Percentiles rank a stretch among this genome's conserved stretches.
phyloP scores from a whole-genome alignment of 805 yeast species.

The Myxozyma nipponensis region DNA sequence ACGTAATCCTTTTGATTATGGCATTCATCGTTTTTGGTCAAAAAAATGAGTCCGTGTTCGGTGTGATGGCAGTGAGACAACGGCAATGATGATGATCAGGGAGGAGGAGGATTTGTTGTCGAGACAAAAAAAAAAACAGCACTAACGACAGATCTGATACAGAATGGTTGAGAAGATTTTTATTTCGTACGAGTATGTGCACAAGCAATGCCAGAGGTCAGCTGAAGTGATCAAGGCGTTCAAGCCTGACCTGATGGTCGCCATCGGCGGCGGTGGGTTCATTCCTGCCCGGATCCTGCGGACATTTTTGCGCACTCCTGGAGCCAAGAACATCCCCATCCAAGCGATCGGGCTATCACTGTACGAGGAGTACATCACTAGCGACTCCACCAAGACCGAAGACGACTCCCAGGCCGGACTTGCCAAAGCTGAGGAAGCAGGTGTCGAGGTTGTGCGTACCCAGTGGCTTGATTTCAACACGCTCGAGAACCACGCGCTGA shows the following conservation, averaged over 20 bases:
- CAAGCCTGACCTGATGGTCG: slow-evolving; percentile 86
- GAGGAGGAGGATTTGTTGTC: too few species aligned
- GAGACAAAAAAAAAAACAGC: too few species aligned
- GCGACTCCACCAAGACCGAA: slow-evolving; percentile 52
- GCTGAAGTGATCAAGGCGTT: slow-evolving; percentile 54
- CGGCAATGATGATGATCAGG: too few species aligned
- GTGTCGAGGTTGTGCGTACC: slow-evolving; percentile 78
- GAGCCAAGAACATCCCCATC: slow-evolving; percentile 82
- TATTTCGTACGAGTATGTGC: slow-evolving; percentile 76
- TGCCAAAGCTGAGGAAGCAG: slow-evolving; percentile 47
- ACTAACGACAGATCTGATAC: too few species aligned
- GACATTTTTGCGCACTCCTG: slow-evolving; percentile 83
- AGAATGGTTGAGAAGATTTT: slow-evolving; percentile 38
- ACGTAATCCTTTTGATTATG: too few species aligned
- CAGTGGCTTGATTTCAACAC: slow-evolving; percentile 88
- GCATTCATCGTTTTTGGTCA: too few species aligned
- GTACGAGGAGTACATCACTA: slow-evolving; percentile 74
- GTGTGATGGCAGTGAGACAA: too few species aligned
- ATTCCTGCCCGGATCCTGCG: slow-evolving; percentile 96
- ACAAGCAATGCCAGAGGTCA: slow-evolving; percentile 72
- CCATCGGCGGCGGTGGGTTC: slow-evolving; percentile 96
- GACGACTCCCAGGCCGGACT: slow-evolving; percentile 31
- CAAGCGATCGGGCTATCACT: slow-evolving; percentile 92
- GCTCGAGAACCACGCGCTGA: slow-evolving; percentile 62
- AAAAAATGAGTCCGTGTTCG: too few species aligned